Evolutionary conservation across 2,329 filamentous ascomycete genomes (phyloP).

Genomic region (Xylaria sp.): DNA sequence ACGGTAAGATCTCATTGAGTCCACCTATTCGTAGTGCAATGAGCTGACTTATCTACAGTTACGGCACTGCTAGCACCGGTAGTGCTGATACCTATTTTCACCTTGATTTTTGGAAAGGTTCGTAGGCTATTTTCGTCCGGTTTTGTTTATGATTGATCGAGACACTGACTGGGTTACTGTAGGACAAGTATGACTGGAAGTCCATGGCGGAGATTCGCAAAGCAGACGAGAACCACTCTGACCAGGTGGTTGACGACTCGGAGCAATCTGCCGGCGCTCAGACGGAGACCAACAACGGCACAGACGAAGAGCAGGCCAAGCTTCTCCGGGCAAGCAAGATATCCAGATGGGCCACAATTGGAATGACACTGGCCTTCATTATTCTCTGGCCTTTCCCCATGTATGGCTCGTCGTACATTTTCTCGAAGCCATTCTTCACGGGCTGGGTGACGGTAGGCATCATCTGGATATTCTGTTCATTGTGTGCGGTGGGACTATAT

Average conservation of each 20-base stretch:
- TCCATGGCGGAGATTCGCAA: slow-evolving; percentile 75
- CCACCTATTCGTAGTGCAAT: background rate
- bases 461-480: slow-evolving; percentile 71
- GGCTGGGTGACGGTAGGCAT: slow-evolving; percentile 75
- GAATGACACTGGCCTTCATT: slow-evolving; percentile 65
- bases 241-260: slow-evolving; percentile 57
- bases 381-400: slow-evolving; percentile 90
- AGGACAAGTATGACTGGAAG: slow-evolving; percentile 75
- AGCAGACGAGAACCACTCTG: slow-evolving; percentile 70
- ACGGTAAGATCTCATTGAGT: slow-evolving; percentile 34
- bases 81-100: slow-evolving; percentile 71
- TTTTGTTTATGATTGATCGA: background rate
- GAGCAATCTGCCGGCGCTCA: slow-evolving; percentile 49
- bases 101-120: slow-evolving; percentile 57
- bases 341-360: slow-evolving; percentile 46
- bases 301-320: slow-evolving; percentile 24
- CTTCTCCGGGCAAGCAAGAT: slow-evolving; percentile 32
- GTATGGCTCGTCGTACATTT: slow-evolving; percentile 78
- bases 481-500: slow-evolving; percentile 70
- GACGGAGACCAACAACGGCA: slow-evolving; percentile 37
- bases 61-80: slow-evolving; percentile 72
- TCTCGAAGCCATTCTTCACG: slow-evolving; percentile 75
- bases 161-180: background rate
- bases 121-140: background rate
- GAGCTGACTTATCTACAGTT: slow-evolving; percentile 39